Conservation (phyloP, 768 basidiomycete genomes). For the Auricularia sp. region DNA sequence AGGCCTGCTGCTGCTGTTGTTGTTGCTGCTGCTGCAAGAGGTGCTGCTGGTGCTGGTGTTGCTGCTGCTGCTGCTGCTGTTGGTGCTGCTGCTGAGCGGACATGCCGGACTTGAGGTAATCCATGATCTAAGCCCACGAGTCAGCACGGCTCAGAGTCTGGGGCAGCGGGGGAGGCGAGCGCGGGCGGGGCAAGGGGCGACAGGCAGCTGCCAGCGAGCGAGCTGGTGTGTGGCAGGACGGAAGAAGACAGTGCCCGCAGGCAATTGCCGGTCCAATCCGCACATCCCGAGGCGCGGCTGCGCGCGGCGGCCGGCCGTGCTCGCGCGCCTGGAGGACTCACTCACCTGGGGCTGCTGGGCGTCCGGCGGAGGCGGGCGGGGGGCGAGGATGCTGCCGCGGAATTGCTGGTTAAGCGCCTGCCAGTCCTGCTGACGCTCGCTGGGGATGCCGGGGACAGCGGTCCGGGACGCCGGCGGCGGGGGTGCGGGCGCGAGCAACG, state of each 20-base stretch:
- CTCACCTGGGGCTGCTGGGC: background rate
- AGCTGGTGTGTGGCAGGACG: background rate
- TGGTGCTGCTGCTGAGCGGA: background rate
- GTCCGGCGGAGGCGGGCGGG: background rate
- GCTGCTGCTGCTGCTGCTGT: background rate
- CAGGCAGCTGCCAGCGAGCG: background rate
- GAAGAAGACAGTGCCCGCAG: background rate
- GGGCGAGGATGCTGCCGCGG: background rate
- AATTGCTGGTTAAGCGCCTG: background rate
- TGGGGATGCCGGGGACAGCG: background rate
- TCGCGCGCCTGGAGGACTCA: no score
- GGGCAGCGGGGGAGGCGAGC: background rate
- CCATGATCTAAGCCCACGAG: background rate
- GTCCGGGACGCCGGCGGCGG: background rate
- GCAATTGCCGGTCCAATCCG: background rate
- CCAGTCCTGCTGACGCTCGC: background rate
- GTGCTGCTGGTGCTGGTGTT: background rate
- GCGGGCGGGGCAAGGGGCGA: background rate
- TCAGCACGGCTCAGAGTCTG: background rate
- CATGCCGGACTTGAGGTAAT: background rate
- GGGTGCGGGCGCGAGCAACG: background rate
- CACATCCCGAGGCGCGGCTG: background rate
- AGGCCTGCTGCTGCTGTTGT: background rate
- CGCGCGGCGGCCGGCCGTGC: background rate
- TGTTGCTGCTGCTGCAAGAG: background rate